A percentile compares a stretch with the other conserved stretches of the same genome.
phyloP scores from a whole-genome alignment of 768 basidiomycete species.

The Naganishia antarctica region DNA sequence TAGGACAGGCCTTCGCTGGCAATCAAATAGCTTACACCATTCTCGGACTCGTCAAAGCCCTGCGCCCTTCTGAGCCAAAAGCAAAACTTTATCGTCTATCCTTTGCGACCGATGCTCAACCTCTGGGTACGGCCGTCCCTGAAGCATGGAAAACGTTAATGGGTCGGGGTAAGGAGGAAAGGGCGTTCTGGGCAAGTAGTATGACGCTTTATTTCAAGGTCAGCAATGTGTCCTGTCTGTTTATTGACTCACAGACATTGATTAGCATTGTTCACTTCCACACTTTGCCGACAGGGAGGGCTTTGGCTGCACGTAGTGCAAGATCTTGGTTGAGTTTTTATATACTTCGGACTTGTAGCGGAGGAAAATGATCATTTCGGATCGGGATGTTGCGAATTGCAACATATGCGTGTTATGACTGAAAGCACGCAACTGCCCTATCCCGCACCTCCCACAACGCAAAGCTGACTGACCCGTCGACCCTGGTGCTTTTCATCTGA shows the following conservation, averaged over 20 bases:
- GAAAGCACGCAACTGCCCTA: too few relatives aligned
- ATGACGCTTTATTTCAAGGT: slow-evolving; percentile 44
- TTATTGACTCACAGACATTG: too few relatives aligned
- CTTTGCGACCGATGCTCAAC: slow-evolving; percentile 35
- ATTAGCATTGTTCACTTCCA: neutral
- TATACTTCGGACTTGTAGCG: too few relatives aligned
- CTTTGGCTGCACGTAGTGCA: neutral
- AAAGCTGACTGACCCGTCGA: too few relatives aligned
- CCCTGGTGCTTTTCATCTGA: too few relatives aligned
- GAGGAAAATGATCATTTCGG: too few relatives aligned
- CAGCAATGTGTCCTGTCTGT: slow-evolving; percentile 18
- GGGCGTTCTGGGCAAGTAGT: slow-evolving; percentile 37
- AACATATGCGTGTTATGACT: too few relatives aligned
- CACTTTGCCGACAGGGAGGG: neutral
- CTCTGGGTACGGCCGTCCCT: slow-evolving; percentile 30
- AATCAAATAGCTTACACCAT: slow-evolving; percentile 36
- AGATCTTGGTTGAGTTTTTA: too few relatives aligned
- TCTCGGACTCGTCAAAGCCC: slow-evolving; percentile 8
- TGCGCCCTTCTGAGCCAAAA: slow-evolving; percentile 28
- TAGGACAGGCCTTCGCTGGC: slow-evolving; percentile 43
- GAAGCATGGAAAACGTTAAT: slow-evolving; percentile 28
- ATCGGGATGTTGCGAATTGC: too few relatives aligned
- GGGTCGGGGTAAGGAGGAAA: slow-evolving; percentile 37
- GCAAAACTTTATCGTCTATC: neutral
- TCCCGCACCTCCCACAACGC: too few relatives aligned